Evolutionary conservation across 2,329 filamentous ascomycete genomes (phyloP), one percentile per base, ranked within the genome.

Genomic region (Fusarium coffeatum): DNA sequence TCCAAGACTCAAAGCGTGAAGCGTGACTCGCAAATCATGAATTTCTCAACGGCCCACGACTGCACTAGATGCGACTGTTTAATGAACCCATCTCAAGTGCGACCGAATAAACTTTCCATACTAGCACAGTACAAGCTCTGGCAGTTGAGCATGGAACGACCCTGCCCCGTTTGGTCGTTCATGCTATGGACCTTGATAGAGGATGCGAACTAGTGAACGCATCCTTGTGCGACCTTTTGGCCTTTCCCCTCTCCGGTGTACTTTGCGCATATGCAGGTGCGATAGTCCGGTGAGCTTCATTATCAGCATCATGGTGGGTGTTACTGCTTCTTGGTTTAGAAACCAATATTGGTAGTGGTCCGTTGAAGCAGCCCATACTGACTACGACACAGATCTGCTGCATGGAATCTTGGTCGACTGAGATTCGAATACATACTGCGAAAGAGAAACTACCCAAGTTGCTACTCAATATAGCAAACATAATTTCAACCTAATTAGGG

Each of bases 11-110:
- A 57, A 67, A 72, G 63, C 51, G 66, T 70, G 61, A 63, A 58
- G 43, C 57, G 56, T 72, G 67, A 74, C 71, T 72, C 69, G 69
- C 61, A 66, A 69, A 47, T 51, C 49, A 62, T 64, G 67, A 67
- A 70, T 67, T 70, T 16, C 57, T 48, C 61, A 42, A 65, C 57
- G 55, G 56, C 63, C 60, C 67, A 69, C 63, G 60, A 64, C 60
- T 62, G 59, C 67, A 72, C 72, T 74, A 75, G 41, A 45, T 41
- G 37, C n/a, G n/a, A 53, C 46, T 59, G 71, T 75, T 75, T 75
- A 63, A 75, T 75, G 69, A 75, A 67, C 47, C 62, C 72, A 72
- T 74, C 72, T 72, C 46, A 55, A 49, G 55, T 59, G 18, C 56
- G 54, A 69, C 69, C 73, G 72, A 75, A 74, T 75, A 60, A 53